Evolutionary conservation across 768 basidiomycete species (phyloP).

Genomic region (Rhizopogon salebrosus): DNA sequence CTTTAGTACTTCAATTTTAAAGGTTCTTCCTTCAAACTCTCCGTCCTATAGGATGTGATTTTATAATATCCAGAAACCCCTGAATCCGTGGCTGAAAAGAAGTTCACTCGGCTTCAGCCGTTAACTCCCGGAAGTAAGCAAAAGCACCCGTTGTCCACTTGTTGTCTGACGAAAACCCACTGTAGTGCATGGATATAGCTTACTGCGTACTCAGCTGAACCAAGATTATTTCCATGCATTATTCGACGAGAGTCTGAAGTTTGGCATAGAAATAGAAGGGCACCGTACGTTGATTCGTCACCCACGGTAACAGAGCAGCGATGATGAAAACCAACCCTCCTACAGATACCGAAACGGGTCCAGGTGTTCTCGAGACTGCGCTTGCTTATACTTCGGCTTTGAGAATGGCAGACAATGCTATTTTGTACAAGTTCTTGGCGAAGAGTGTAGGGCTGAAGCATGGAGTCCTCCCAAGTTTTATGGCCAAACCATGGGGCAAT

Average conservation of each 20-base stretch:
- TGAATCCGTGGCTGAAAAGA: constrained; percentile 67
- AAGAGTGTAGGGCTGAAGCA: constrained; percentile 90
- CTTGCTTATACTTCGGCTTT: constrained; percentile 76
- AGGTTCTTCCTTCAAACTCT: constrained; percentile 38
- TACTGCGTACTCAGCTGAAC: constrained; percentile 87
- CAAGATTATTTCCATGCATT: constrained; percentile 85
- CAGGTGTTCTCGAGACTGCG: constrained; percentile 84
- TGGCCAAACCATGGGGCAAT: constrained; percentile 96
- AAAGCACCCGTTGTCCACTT: not conserved
- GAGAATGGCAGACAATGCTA: constrained; percentile 87
- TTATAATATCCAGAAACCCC: constrained; percentile 63
- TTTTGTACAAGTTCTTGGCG: constrained; percentile 86
- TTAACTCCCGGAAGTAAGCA: constrained; percentile 89
- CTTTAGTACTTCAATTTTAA: constrained; percentile 94
- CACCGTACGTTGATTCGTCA: constrained; percentile 55
- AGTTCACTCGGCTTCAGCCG: constrained; percentile 66
- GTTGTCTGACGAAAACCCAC: not conserved
- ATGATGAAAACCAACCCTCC: constrained; percentile 2
- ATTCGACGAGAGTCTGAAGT: constrained; percentile 67
- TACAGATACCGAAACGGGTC: constrained; percentile 88
- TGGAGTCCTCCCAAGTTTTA: constrained; percentile 90
- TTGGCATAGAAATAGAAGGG: constrained; percentile 80
- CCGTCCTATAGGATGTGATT: not conserved
- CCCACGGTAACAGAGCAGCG: not conserved
- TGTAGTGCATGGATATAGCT: constrained; percentile 94